Base-by-base conservation (phyloP, 169 alveolate genomes). In the Eimeria falciformis region DNA sequence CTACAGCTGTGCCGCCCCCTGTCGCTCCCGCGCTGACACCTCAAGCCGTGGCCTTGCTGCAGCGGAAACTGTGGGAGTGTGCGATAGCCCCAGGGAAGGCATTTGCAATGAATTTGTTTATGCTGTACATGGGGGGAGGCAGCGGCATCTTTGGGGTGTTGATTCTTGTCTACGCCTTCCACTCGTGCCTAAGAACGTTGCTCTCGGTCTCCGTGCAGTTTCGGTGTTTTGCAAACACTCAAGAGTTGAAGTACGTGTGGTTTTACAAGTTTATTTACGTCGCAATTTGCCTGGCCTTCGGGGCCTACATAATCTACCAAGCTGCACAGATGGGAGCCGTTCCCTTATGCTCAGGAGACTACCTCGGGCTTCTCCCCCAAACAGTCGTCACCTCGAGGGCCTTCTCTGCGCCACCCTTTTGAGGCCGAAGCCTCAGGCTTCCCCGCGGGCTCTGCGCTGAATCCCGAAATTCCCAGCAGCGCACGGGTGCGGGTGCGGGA, bases 121-220 rank as follows among this genome's bases (percentile, higher is more conserved):
- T 71, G 82, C 55, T 71, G 21, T 71, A 71, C 55, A 71, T 71
- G 82, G 82, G 82, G 33, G 55, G 82, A 3, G n/a, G 82, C 55
- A 71, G 82, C 55, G 82, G 82, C 14, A 29, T 71, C 27, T 71
- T 71, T 55, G 82, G 82, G 25, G 55, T 71, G n/a, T 17, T 71
- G 23, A 33, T 71, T 33, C 27, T 17, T 14, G 82, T 37, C 58
- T 71, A 71, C 25, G 82, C 82, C 12, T 33, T 71, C 5, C 82
- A 71, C 23, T 71, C 82, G 47, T 25, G 82, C 23, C 9, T 71
- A 29, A 25, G 47, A 3, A 71, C 82, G 7, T 23, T 71, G 2
- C 47, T 25, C 12, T 6, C 6, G 29, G n/a, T 71, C 29, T 17
- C 82, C 14, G 55, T 9, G 5, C 82, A 71, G 21, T 71, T 71